These are phyloP conservation scores for Calonectria naviculata DNA, from an alignment of 2,329 filamentous ascomycete species.

Conservation along the genomic window DNA sequence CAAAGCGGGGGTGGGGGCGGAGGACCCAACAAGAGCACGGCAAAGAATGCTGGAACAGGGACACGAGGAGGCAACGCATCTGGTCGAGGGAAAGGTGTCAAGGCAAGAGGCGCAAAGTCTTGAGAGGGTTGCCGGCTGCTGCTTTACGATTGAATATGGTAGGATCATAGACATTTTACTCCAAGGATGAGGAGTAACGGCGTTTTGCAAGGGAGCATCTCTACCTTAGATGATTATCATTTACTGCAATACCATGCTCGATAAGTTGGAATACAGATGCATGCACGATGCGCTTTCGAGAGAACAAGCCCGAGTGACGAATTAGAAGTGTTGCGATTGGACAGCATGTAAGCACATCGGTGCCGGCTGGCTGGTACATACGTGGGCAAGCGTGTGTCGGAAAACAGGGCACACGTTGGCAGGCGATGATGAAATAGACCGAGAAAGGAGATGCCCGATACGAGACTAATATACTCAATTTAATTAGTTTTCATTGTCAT, in stretches of 20 bases:
- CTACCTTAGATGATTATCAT: background rate
- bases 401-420: background rate
- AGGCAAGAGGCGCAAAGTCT: slow-evolving; percentile 34
- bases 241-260: background rate
- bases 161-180: slow-evolving; percentile 26
- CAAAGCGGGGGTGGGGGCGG: slow-evolving; percentile 28
- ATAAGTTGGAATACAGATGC: background rate
- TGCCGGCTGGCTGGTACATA: background rate
- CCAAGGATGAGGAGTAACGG: background rate
- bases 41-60: slow-evolving; percentile 20
- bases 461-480: background rate
- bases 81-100: slow-evolving; percentile 36
- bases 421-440: background rate
- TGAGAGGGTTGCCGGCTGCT: slow-evolving; percentile 9
- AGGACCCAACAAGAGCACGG: slow-evolving; percentile 23
- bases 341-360: background rate
- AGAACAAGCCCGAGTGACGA: background rate
- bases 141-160: slow-evolving; percentile 28
- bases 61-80: slow-evolving; percentile 27
- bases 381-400: background rate
- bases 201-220: background rate
- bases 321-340: slow-evolving; percentile 4
- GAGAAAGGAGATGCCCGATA: background rate
- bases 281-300: background rate
- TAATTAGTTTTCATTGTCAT: background rate